Evolutionary conservation across 306 rosid species (phyloP).

Genomic region (Rosa multiflora): DNA sequence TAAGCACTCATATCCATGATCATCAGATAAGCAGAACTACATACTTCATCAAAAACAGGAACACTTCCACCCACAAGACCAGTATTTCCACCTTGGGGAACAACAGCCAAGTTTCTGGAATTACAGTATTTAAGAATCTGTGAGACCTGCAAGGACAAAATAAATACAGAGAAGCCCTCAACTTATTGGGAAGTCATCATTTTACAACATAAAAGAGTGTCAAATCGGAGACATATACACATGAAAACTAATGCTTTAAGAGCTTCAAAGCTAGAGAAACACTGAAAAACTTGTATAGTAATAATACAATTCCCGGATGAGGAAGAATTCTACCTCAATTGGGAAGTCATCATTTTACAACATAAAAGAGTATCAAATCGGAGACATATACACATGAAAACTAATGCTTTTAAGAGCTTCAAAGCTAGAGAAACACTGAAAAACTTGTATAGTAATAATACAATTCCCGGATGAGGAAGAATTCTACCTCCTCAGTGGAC

Average conservation of each 20-base stretch:
- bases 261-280: too few relatives aligned
- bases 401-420: not conserved
- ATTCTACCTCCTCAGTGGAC: constrained; percentile 70
- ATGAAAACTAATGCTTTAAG: not conserved
- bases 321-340: constrained; percentile 53
- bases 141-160: constrained; percentile 55
- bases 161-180: not conserved
- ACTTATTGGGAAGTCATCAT: too few relatives aligned
- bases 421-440: too few relatives aligned
- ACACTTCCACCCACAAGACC: constrained; percentile 99
- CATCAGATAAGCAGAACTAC: not conserved
- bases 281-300: too few relatives aligned
- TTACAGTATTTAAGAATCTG: constrained; percentile 78
- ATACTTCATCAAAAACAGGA: constrained; percentile 96
- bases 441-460: too few relatives aligned
- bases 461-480: not conserved
- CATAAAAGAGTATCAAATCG: not conserved
- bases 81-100: constrained; percentile 98
- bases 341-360: not conserved
- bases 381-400: not conserved
- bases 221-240: not conserved
- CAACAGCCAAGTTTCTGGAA: constrained; percentile 85
- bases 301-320: too few relatives aligned
- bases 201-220: not conserved
- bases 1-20: not conserved